These are phyloP conservation scores for Candida frijolesensis DNA, from an alignment of 1,139 yeast genomes.

Conservation along the genomic window DNA sequence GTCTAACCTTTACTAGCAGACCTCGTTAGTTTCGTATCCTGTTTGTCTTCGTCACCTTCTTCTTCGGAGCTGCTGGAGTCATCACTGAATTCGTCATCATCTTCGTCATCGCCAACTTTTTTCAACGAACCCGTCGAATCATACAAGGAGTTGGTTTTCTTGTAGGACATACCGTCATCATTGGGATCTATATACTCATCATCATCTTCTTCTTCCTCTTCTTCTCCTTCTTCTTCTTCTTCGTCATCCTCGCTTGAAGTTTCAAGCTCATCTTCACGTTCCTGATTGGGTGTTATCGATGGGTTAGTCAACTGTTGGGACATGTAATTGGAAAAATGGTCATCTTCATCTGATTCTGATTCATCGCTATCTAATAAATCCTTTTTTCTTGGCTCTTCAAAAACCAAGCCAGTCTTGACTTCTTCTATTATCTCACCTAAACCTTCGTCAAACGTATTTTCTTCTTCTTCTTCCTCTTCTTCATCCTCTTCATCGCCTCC, in stretches of 20 bases:
- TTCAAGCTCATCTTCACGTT: constrained; percentile 21
- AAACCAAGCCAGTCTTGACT: constrained; percentile 36
- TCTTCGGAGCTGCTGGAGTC: constrained; percentile 34
- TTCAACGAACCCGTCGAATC: constrained; percentile 42
- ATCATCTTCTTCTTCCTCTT: constrained; percentile 30
- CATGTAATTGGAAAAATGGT: constrained; percentile 74
- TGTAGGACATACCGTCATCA: constrained; percentile 78
- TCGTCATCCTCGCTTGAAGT: constrained; percentile 24
- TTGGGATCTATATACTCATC: constrained; percentile 79
- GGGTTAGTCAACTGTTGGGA: constrained; percentile 74
- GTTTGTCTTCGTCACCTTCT: constrained; percentile 24
- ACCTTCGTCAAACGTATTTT: constrained; percentile 52
- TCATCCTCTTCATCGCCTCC: constrained; percentile 54
- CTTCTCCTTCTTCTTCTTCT: constrained; percentile 18
- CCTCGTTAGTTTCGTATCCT: constrained; percentile 34
- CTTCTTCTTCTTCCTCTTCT: constrained; percentile 38
- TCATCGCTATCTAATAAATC: constrained; percentile 25
- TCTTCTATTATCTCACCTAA: constrained; percentile 46
- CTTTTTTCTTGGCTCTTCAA: constrained; percentile 19
- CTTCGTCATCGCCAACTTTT: constrained; percentile 23
- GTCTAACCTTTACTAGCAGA: constrained; percentile 43
- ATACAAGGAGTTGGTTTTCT: constrained; percentile 64
- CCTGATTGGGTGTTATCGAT: constrained; percentile 43
- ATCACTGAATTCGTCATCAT: constrained; percentile 30
- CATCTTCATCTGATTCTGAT: constrained; percentile 34